A percentile compares a stretch with the other conserved stretches of the same genome.
Evolutionary conservation across 108 stramenopile genomes (phyloP).

Genomic region (Parmales sp.): DNA sequence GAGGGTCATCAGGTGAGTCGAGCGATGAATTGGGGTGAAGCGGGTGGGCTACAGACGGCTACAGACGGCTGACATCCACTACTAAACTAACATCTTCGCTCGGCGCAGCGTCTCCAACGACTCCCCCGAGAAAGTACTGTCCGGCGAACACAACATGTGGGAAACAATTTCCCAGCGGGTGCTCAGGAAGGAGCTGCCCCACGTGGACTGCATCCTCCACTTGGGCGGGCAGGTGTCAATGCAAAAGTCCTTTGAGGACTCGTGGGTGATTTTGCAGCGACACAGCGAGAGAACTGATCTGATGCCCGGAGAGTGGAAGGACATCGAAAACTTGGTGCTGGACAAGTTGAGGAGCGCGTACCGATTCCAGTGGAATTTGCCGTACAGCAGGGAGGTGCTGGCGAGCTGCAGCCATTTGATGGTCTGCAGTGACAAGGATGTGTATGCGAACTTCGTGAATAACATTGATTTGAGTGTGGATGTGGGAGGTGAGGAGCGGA

Average conservation of each 20-base stretch:
- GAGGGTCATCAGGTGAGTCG: too few relatives aligned
- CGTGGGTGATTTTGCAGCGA: slow-evolving; percentile 4
- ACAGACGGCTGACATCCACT: too few relatives aligned
- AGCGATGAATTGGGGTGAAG: too few relatives aligned
- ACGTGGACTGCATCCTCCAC: not conserved
- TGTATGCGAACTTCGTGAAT: not conserved
- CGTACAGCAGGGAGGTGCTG: not conserved
- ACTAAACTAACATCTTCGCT: too few relatives aligned
- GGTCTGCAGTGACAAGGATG: slow-evolving; percentile 7
- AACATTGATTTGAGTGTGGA: not conserved
- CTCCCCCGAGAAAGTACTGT: not conserved
- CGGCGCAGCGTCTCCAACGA: not conserved
- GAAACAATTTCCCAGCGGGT: not conserved
- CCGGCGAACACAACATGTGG: slow-evolving; percentile 11
- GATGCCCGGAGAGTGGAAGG: not conserved
- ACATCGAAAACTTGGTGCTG: not conserved
- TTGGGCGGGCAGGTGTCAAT: slow-evolving; percentile 7
- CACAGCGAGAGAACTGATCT: not conserved
- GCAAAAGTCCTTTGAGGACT: slow-evolving; percentile 1
- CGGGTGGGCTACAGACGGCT: too few relatives aligned
- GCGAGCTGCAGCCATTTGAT: slow-evolving; percentile 7
- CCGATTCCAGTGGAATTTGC: slow-evolving; percentile 7
- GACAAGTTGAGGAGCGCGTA: not conserved
- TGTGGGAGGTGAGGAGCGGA: too few relatives aligned
- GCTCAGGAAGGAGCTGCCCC: not conserved